Percentiles rank a stretch among this genome's conserved stretches.
phyloP scores from a whole-genome alignment of 176 grass and related monocot species.

The Alopecurus myosuroides region DNA sequence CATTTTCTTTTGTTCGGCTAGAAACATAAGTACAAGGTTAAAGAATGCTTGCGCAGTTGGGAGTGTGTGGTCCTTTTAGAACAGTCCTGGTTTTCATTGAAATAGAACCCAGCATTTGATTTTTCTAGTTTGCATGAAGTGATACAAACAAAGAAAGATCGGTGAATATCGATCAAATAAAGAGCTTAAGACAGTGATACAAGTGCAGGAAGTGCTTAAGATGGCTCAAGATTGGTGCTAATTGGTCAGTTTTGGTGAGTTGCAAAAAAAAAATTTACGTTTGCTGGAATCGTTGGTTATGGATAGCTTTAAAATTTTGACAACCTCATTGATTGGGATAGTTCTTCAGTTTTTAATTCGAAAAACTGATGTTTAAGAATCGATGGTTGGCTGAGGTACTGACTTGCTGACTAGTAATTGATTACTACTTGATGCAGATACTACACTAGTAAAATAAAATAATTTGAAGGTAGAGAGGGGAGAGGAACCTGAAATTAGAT shows the following conservation, averaged over 20 bases:
- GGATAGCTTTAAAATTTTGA: not conserved
- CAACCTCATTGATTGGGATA: not conserved
- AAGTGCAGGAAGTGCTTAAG: not conserved
- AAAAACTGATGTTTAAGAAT: not conserved
- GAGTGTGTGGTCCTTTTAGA: not conserved
- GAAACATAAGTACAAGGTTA: not conserved
- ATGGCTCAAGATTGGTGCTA: not conserved
- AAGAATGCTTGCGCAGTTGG: not conserved
- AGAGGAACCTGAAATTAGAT: not conserved
- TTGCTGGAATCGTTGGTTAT: not conserved
- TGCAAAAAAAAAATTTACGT: not conserved
- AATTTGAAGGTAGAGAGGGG: not conserved
- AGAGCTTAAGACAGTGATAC: not conserved
- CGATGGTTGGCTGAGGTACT: not conserved
- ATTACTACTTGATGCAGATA: not conserved
- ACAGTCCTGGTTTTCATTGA: not conserved
- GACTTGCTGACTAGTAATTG: not conserved
- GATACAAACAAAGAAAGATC: not conserved
- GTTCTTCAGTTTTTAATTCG: not conserved
- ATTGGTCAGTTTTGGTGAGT: not conserved
- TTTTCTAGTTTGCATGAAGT: not conserved
- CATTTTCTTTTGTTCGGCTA: not conserved
- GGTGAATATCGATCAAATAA: not conserved
- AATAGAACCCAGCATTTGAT: not conserved
- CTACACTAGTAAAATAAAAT: not conserved